phyloP scores from a whole-genome alignment of 176 grass and related monocot species.

The Zizania latifolia region DNA sequence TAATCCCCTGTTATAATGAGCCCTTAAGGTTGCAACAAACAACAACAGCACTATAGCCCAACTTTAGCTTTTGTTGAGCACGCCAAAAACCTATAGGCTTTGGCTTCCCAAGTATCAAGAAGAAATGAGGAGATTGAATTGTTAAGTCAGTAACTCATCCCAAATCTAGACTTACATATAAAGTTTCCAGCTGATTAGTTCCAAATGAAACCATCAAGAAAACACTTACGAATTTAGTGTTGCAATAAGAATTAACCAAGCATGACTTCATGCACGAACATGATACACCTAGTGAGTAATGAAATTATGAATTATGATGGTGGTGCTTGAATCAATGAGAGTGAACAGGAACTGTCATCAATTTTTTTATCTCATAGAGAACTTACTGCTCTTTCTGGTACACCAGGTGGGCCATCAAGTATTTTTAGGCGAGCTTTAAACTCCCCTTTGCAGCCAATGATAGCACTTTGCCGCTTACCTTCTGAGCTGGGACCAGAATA shows the following conservation, averaged over 20 bases:
- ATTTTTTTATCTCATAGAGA: slow-evolving; percentile 8
- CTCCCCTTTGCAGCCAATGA: slow-evolving; percentile 95
- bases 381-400: slow-evolving; percentile 85
- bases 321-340: slow-evolving; percentile 6
- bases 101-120: neutral
- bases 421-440: slow-evolving; percentile 83
- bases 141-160: neutral
- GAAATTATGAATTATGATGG: neutral
- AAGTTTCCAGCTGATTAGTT: neutral
- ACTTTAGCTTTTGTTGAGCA: neutral
- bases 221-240: neutral
- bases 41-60: neutral
- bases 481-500: slow-evolving; percentile 73
- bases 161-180: neutral
- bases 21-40: slow-evolving; percentile 10
- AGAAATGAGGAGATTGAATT: neutral
- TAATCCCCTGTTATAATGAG: neutral
- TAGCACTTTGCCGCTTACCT: slow-evolving; percentile 80
- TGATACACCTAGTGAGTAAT: no score
- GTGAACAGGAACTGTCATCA: neutral
- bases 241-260: neutral
- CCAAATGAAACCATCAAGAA: neutral
- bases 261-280: neutral
- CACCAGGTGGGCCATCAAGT: slow-evolving; percentile 74
- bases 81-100: neutral